Evolutionary conservation across 768 basidiomycete species (phyloP), one percentile per base, ranked within the genome.

Genomic region (Polyporus arcularius): DNA sequence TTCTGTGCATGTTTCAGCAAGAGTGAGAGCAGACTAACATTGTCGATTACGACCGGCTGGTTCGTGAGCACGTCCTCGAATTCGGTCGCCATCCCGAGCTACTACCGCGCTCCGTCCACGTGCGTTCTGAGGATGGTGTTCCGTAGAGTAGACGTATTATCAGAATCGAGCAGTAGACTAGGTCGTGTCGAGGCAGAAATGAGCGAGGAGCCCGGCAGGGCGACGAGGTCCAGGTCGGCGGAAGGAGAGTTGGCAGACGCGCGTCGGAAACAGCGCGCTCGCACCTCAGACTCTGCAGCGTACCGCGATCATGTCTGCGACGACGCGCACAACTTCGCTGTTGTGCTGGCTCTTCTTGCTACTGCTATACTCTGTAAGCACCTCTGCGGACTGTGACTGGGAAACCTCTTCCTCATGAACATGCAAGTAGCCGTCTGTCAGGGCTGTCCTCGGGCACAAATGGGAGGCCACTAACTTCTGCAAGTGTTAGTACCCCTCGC

Each of bases 41-140:
- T 98, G 82, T 98, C 96, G 70, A 98, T 97, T 65, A 98, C 96
- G 60, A 98, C 95, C 5, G 96, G 96, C 76, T 98, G 96, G 79
- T 98, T 98, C 60, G 96, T 96, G 73, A 97, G 85, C 67, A 94
- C 92, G 73, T 94, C 92, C 74, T 94, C 92, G 76, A 87, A 94
- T 78, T 94, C 92, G 56, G 87, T 83, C 64, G 89, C 87, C 92
- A 94, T 94, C 56, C 52, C 64, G 26, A 46, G 45, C 48, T 54
- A 50, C 35, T 35, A 3, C 55, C 52, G 45, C 46, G 21, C 41
- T 58, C 31, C 26, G 28, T 11, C 18, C 51, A 43, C 43, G 46
- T 38, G 5, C 55, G 35, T 32, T 28, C 42, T 48, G 30, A 21
- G 12, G 35, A 26, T 16, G 6, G 50, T 42, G 45, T 49, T 2